Percentiles rank a stretch among this genome's conserved stretches.
Conservation (phyloP, 2,329 filamentous ascomycete genomes). For the Aspergillus sp. region DNA sequence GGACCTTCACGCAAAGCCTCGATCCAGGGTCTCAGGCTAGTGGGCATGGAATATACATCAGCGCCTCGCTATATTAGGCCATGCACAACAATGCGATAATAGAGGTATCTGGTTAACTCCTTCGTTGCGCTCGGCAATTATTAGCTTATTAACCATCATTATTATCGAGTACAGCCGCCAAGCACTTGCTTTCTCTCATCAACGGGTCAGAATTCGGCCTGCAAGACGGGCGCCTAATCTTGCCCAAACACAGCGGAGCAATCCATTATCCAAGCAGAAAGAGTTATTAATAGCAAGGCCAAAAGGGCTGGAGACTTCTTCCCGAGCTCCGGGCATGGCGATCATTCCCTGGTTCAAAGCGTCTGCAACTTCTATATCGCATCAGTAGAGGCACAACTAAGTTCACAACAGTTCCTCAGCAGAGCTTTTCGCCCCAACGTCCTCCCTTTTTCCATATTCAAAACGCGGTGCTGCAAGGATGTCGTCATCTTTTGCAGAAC, state of each 20-base stretch:
- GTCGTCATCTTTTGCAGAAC: background rate
- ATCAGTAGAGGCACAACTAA: background rate
- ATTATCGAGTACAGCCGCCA: too few species aligned
- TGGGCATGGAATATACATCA: background rate
- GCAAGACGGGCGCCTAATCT: background rate
- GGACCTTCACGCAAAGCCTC: conserved; percentile 2
- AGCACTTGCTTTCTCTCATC: background rate
- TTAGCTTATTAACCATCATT: background rate
- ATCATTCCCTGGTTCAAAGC: background rate
- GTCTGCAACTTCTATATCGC: too few species aligned
- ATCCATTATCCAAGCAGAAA: background rate
- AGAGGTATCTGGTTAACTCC: too few species aligned
- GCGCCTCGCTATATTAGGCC: background rate
- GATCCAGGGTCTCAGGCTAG: background rate
- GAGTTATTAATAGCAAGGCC: conserved; percentile 1
- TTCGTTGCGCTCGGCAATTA: background rate
- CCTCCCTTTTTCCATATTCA: background rate
- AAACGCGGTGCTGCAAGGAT: background rate
- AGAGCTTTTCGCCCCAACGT: background rate
- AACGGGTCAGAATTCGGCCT: background rate
- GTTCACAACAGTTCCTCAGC: background rate
- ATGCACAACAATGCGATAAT: background rate
- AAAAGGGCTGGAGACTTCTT: background rate
- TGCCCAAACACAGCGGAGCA: background rate
- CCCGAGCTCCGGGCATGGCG: background rate